These are phyloP conservation scores for Punctularia strigosozonata DNA, from an alignment of 768 basidiomycete species.

Conservation along the genomic window DNA sequence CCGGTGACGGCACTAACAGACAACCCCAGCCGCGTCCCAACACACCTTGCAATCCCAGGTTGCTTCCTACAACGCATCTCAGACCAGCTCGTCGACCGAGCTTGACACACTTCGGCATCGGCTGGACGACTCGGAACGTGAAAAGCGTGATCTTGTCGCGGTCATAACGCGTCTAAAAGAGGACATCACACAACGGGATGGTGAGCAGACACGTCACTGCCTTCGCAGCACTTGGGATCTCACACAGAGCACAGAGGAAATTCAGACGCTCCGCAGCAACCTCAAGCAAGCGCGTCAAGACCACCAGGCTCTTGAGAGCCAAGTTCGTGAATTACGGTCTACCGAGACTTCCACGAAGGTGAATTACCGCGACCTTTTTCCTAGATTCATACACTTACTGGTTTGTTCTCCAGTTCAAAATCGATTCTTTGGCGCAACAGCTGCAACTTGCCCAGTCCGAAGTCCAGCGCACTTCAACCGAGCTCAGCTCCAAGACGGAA, in stretches of 20 bases:
- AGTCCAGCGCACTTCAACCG: slow-evolving; percentile 54
- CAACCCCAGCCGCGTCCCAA: slow-evolving; percentile 30
- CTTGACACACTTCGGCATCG: slow-evolving; percentile 44
- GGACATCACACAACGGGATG: slow-evolving; percentile 62
- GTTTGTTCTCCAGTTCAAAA: slow-evolving; percentile 52
- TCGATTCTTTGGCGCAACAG: slow-evolving; percentile 77
- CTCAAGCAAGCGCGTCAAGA: slow-evolving; percentile 71
- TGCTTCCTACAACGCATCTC: slow-evolving; percentile 40
- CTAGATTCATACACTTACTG: slow-evolving; percentile 2
- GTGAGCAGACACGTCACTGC: slow-evolving; percentile 27
- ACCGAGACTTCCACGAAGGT: slow-evolving; percentile 71
- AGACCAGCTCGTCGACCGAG: slow-evolving; percentile 52
- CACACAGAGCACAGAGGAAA: slow-evolving; percentile 40
- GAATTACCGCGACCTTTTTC: slow-evolving; percentile 9
- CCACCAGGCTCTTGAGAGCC: slow-evolving; percentile 51
- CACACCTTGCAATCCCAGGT: slow-evolving; percentile 43
- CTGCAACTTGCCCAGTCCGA: slow-evolving; percentile 68
- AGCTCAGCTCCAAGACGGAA: slow-evolving; percentile 63
- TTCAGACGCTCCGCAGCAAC: slow-evolving; percentile 51
- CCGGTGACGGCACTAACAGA: slow-evolving; percentile 13
- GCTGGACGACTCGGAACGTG: slow-evolving; percentile 69
- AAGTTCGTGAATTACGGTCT: slow-evolving; percentile 63
- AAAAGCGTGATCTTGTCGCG: slow-evolving; percentile 81
- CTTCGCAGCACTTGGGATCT: neutral
- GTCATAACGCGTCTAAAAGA: slow-evolving; percentile 78